Conservation (phyloP, 805 yeast species). For the Candida ortonii region DNA sequence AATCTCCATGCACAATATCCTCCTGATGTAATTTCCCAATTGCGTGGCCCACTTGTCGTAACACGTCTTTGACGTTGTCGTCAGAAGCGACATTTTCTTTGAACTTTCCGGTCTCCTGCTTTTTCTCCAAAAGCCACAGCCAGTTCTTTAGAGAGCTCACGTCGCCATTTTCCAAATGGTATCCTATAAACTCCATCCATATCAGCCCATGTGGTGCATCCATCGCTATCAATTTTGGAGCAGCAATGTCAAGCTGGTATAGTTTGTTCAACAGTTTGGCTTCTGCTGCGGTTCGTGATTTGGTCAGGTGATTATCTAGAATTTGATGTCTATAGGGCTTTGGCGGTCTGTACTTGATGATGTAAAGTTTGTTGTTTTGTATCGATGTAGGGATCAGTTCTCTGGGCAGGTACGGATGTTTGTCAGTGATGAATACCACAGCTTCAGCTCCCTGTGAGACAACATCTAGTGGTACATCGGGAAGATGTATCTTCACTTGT, state of each 20-base stretch:
- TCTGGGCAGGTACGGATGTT: constrained; percentile 63
- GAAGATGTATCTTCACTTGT: constrained; percentile 41
- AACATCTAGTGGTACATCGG: constrained; percentile 47
- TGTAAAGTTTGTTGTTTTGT: constrained; percentile 38
- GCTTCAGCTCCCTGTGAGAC: constrained; percentile 94
- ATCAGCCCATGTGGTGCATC: constrained; percentile 77
- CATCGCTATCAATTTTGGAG: constrained; percentile 72
- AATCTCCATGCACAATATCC: constrained; percentile 89
- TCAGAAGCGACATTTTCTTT: constrained; percentile 24
- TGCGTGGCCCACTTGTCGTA: constrained; percentile 58
- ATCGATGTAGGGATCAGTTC: constrained; percentile 25
- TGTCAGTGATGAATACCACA: constrained; percentile 57
- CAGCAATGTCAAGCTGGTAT: constrained; percentile 52
- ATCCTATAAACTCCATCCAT: constrained; percentile 84
- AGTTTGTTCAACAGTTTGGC: constrained; percentile 69
- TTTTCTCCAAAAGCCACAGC: constrained; percentile 59
- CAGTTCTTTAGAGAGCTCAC: constrained; percentile 69
- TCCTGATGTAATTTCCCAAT: constrained; percentile 70
- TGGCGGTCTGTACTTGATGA: constrained; percentile 82
- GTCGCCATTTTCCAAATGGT: constrained; percentile 45
- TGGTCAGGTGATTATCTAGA: constrained; percentile 73
- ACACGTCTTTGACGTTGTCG: constrained; percentile 40
- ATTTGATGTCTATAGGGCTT: constrained; percentile 88
- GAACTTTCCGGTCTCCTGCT: constrained; percentile 17
- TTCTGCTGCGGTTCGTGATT: constrained; percentile 79